Conservation (phyloP, 2,329 filamentous ascomycete genomes). For the Stachybotrys elegans region DNA sequence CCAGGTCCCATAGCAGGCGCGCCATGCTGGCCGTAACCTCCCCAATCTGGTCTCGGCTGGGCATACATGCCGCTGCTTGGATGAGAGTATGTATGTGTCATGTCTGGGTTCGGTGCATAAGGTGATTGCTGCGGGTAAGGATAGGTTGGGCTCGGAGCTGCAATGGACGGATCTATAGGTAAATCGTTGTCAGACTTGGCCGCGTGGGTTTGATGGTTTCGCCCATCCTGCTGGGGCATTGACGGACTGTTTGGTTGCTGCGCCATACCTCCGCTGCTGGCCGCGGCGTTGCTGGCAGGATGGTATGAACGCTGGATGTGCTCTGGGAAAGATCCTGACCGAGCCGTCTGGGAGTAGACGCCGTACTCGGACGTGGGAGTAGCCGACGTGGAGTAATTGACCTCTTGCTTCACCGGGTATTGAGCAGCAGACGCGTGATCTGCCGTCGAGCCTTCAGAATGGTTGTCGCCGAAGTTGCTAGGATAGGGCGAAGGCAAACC, state of each 20-base stretch:
- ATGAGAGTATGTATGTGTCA: slow-evolving; percentile 72
- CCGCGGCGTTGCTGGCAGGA: slow-evolving; percentile 65
- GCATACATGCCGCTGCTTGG: slow-evolving; percentile 58
- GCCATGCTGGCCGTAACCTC: slow-evolving; percentile 55
- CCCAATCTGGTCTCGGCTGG: slow-evolving; percentile 72
- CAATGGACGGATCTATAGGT: slow-evolving; percentile 98
- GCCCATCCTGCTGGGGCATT: slow-evolving; percentile 76
- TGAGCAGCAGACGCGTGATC: slow-evolving; percentile 92
- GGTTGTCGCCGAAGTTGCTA: slow-evolving; percentile 59
- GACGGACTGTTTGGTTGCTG: slow-evolving; percentile 97
- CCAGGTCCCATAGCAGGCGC: slow-evolving; percentile 44
- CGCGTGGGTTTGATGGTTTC: slow-evolving; percentile 70
- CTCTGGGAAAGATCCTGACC: slow-evolving; percentile 81
- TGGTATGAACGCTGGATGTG: slow-evolving; percentile 84
- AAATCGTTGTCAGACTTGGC: slow-evolving; percentile 94
- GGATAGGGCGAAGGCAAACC: slow-evolving; percentile 75
- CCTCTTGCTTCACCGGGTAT: slow-evolving; percentile 79
- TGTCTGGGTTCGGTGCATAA: slow-evolving; percentile 79
- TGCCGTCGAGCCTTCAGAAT: slow-evolving; percentile 83
- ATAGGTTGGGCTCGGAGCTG: slow-evolving; percentile 88
- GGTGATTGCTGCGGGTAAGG: slow-evolving; percentile 79
- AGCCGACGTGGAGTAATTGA: slow-evolving; percentile 70
- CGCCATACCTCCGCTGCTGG: slow-evolving; percentile 81
- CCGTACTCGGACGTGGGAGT: slow-evolving; percentile 89
- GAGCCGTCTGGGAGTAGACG: slow-evolving; percentile 68